Conservation (phyloP, 2,329 filamentous ascomycete species). For the Colletotrichum scovillei region DNA sequence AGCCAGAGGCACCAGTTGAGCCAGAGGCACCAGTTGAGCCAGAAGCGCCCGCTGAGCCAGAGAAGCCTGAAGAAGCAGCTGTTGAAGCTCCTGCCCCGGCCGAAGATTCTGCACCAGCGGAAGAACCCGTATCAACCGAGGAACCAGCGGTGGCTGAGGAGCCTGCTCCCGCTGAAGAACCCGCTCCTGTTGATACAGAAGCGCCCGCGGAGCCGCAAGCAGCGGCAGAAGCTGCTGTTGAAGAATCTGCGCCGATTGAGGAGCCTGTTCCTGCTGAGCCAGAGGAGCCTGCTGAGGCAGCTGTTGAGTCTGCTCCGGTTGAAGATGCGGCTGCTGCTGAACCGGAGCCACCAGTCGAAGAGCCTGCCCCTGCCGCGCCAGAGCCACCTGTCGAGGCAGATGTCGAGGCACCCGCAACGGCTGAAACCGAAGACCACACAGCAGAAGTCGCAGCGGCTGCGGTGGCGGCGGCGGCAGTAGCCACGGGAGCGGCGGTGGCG, state of each 20-base stretch:
- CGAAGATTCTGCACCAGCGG: background rate
- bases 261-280: background rate
- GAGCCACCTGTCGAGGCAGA: background rate
- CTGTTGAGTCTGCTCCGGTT: background rate
- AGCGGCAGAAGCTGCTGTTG: background rate
- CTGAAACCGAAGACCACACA: background rate
- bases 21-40: too few relatives aligned
- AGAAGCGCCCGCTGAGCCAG: background rate
- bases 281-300: background rate
- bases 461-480: background rate
- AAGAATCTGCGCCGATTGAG: too few relatives aligned
- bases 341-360: background rate
- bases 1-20: background rate
- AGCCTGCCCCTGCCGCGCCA: background rate
- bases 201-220: background rate
- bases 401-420: background rate
- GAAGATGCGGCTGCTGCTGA: background rate
- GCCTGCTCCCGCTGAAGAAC: background rate
- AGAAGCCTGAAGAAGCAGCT: background rate
- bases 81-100: background rate
- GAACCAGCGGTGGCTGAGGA: background rate
- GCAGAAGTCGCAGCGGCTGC: background rate
- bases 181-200: background rate
- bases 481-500: background rate
- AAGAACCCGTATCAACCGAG: background rate